phyloP scores from a whole-genome alignment of 1,284 basidiomycete genomes.

The Papiliotrema laurentii region DNA sequence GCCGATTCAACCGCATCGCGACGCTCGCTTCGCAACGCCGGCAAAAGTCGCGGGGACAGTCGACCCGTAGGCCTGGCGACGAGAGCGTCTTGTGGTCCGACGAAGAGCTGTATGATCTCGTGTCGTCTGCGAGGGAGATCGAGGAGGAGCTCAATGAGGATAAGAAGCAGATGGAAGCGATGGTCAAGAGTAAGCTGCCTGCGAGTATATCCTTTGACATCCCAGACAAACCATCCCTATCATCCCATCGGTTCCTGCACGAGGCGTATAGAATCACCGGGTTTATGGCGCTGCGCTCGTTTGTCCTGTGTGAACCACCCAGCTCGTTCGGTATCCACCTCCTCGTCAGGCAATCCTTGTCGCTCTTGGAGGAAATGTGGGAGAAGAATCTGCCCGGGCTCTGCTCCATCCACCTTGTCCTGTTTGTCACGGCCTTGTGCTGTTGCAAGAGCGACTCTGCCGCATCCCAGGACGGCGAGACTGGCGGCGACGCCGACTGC shows the following conservation, averaged over 20 bases:
- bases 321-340: slow-evolving; percentile 20
- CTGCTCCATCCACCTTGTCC: slow-evolving; percentile 29
- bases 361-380: slow-evolving; percentile 29
- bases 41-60: neutral
- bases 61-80: neutral
- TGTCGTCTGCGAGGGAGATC: slow-evolving; percentile 20
- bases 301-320: slow-evolving; percentile 27
- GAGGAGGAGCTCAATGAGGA: slow-evolving; percentile 25
- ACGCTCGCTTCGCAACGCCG: slow-evolving; percentile 10
- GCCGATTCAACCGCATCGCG: neutral
- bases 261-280: slow-evolving; percentile 31
- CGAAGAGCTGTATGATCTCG: slow-evolving; percentile 23
- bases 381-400: slow-evolving; percentile 27
- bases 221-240: slow-evolving; percentile 24
- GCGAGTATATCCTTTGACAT: neutral
- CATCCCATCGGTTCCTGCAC: slow-evolving; percentile 30
- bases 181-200: slow-evolving; percentile 17
- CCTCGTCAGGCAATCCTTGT: slow-evolving; percentile 28
- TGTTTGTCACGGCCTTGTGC: slow-evolving; percentile 29
- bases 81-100: slow-evolving; percentile 22
- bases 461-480: neutral
- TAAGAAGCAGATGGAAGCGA: slow-evolving; percentile 25
- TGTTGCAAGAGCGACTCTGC: no score
- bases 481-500: slow-evolving; percentile 17
- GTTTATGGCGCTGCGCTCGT: slow-evolving; percentile 22